Evolutionary conservation across 345 rosid species (phyloP), one percentile per base, ranked within the genome.

Genomic region (Arabidopsis suecica): DNA sequence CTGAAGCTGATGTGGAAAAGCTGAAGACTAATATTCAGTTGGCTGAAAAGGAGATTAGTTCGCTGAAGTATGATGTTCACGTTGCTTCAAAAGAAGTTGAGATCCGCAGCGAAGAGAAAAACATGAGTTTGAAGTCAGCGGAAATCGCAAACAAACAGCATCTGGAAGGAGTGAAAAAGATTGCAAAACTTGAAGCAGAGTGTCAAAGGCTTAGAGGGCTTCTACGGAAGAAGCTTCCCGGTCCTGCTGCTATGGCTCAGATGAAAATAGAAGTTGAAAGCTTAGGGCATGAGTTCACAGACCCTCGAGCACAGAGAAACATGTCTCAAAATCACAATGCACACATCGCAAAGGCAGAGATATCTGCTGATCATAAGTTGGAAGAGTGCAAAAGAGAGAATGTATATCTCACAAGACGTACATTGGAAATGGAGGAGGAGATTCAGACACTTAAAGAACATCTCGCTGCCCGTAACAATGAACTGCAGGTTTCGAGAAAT

Each of bases 171-270:
- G 88, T 85, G 9, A 87, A 84, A 55, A 90, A 83, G 78, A 84
- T 90, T 51, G 81, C 89, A 8, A 90, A 92, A 73, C 86, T 92
- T 61, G 97, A 92, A 80, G 87, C 88, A 53, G 97, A 92, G 75
- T 92, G 97, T 81, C 97, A 90, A 74, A 85, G 96, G 47, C 75
- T 93, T 13, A 94, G 91, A 11, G 78, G 90, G 42, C 89, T 93
- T 36, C 76, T 93, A 2, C 79, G 90, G 68, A 93, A 84, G 85
- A 90, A 87, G 78, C 86, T 90, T 84, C 98, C 96, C 11, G 98
- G 98, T 69, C 93, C 96, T 76, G 96, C 91, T 79, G 98, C 96
- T 65, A 71, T 88, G 79, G 96, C 98, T 48, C 92, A 88, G 55
- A 93, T 93, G 94, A 93, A 87, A 88, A 32, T 82, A 28, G 98